These are phyloP conservation scores for Fusarium praegraminearum DNA, from an alignment of 2,329 filamentous ascomycete genomes.

Conservation along the genomic window DNA sequence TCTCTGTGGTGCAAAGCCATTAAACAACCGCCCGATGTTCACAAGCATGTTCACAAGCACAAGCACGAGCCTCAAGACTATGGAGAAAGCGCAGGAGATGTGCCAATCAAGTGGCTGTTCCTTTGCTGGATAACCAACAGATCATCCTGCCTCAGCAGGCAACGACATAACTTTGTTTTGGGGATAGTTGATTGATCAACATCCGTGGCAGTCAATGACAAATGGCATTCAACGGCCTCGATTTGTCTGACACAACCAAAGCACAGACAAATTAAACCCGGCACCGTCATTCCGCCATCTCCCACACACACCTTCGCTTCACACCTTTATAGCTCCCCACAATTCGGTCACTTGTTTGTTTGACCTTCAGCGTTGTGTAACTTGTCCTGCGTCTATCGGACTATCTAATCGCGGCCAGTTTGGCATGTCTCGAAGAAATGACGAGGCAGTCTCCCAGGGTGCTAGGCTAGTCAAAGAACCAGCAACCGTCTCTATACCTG, in stretches of 20 bases:
- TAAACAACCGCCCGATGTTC: slow-evolving; percentile 16
- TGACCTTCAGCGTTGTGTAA: slow-evolving; percentile 23
- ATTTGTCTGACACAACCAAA: slow-evolving; percentile 11
- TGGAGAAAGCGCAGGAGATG: slow-evolving; percentile 6
- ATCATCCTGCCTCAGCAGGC: background rate
- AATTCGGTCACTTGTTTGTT: slow-evolving; percentile 29
- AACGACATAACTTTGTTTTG: background rate
- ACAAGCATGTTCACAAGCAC: slow-evolving; percentile 26
- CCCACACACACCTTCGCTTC: slow-evolving; percentile 22
- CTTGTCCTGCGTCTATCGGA: slow-evolving; percentile 15
- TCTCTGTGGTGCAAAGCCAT: slow-evolving; percentile 21
- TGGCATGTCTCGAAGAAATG: slow-evolving; percentile 10
- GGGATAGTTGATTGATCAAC: slow-evolving; percentile 14
- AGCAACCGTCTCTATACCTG: slow-evolving; percentile 1
- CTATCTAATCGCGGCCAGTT: slow-evolving; percentile 2
- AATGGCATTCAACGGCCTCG: slow-evolving; percentile 14
- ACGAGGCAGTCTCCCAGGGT: slow-evolving; percentile 12
- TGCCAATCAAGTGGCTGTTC: slow-evolving; percentile 17
- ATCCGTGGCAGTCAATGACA: slow-evolving; percentile 10
- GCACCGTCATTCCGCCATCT: slow-evolving; percentile 25
- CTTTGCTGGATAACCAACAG: background rate
- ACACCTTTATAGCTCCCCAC: slow-evolving; percentile 21
- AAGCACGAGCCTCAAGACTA: slow-evolving; percentile 35
- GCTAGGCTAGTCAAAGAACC: slow-evolving; percentile 5
- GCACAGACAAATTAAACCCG: slow-evolving; percentile 28